A percentile compares a stretch with the other conserved stretches of the same genome.
These are phyloP conservation scores for Acanthamoeba royreba DNA, from an alignment of 208 protist species.

Conservation along the genomic window DNA sequence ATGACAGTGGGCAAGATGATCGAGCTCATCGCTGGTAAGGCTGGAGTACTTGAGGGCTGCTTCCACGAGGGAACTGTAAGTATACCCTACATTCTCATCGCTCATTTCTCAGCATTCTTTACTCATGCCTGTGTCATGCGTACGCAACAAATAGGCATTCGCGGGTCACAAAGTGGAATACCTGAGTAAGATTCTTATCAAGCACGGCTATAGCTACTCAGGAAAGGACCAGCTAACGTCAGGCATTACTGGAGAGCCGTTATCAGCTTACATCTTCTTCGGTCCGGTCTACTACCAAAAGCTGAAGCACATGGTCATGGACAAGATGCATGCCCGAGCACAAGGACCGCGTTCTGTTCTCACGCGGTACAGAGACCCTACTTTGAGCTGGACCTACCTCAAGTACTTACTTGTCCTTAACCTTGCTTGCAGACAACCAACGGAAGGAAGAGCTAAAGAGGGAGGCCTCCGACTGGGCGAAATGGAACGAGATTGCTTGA, in stretches of 20 bases:
- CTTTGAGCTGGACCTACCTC: too few relatives aligned
- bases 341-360: constrained; percentile 69
- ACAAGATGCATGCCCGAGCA: constrained; percentile 99
- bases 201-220: constrained; percentile 94
- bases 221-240: constrained; percentile 95
- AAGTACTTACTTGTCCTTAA: too few relatives aligned
- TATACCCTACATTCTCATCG: too few relatives aligned
- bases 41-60: constrained; percentile 85
- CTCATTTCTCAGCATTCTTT: neutral
- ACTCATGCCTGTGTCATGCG: neutral
- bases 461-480: constrained; percentile 99
- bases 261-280: constrained; percentile 98
- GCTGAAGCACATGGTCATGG: constrained; percentile 99
- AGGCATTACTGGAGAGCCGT: constrained; percentile 96
- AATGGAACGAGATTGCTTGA: constrained; percentile 99
- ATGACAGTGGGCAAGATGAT: constrained; percentile 99
- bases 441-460: constrained; percentile 95
- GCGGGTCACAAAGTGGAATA: constrained; percentile 92
- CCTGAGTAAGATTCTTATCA: constrained; percentile 87
- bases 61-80: constrained; percentile 91
- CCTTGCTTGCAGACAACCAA: constrained; percentile 99
- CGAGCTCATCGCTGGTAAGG: constrained; percentile 98
- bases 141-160: constrained; percentile 86
- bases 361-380: neutral
- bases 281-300: constrained; percentile 99